Conservation (phyloP, 2,329 filamentous ascomycete genomes). For the Beauveria caledonica region DNA sequence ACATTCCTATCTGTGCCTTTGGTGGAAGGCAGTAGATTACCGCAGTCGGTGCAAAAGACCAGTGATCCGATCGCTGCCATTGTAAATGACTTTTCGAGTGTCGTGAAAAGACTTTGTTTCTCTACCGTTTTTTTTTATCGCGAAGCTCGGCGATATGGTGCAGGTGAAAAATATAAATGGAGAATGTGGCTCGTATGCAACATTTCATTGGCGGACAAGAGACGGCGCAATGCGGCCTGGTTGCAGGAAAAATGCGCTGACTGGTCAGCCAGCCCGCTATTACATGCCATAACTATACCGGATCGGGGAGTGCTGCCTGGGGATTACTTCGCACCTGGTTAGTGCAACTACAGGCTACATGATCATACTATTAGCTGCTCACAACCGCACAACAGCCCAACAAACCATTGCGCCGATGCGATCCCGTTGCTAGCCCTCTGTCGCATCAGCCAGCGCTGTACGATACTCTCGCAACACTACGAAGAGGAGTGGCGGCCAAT, state of each 20-base stretch:
- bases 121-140: conserved; percentile 4
- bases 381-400: background rate
- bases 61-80: conserved; percentile 90
- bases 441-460: background rate
- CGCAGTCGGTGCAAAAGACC: conserved; percentile 88
- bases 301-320: conserved; percentile 11
- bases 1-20: conserved; percentile 68
- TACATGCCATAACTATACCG: conserved; percentile 3
- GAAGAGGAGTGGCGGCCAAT: background rate
- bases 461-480: background rate
- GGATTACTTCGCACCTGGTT: conserved; percentile 5
- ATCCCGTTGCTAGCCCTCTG: background rate
- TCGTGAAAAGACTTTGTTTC: background rate
- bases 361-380: background rate
- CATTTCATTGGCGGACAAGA: background rate
- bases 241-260: background rate
- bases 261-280: conserved; percentile 8
- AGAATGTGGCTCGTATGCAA: background rate
- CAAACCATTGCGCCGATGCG: background rate
- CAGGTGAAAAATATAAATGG: conserved; percentile 4
- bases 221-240: background rate
- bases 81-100: conserved; percentile 17
- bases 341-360: background rate
- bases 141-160: background rate
- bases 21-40: conserved; percentile 77